Conservation (phyloP, 257 asterid species). For the Lithospermum erythrorhizon region DNA sequence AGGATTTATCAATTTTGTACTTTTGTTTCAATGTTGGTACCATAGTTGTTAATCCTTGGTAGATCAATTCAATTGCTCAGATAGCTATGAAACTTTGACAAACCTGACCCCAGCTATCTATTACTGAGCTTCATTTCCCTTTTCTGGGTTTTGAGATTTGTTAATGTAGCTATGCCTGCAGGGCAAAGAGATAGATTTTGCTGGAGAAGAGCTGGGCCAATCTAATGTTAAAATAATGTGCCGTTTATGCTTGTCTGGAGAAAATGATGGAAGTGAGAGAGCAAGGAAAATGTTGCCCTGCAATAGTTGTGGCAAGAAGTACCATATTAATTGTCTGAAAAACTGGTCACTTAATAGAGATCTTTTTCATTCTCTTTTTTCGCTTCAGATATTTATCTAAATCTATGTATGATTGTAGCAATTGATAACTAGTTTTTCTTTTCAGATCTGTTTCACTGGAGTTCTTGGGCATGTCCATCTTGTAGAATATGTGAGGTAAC, state of each 20-base stretch:
- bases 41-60: too few species aligned
- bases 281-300: slow-evolving; percentile 86
- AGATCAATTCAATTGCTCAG: not conserved
- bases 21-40: too few species aligned
- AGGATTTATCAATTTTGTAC: slow-evolving; percentile 1
- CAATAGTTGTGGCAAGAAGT: slow-evolving; percentile 78
- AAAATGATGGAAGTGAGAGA: slow-evolving; percentile 78
- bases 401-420: not conserved
- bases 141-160: not conserved
- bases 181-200: slow-evolving; percentile 42
- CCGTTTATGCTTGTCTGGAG: slow-evolving; percentile 82
- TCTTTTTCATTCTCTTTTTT: slow-evolving; percentile 1
- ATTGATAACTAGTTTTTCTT: slow-evolving; percentile 17
- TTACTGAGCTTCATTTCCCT: not conserved
- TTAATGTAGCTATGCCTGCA: slow-evolving; percentile 10
- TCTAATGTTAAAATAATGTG: slow-evolving; percentile 73
- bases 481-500: slow-evolving; percentile 92
- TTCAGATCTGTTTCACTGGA: slow-evolving; percentile 97
- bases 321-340: slow-evolving; percentile 81
- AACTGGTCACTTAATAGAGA: slow-evolving; percentile 91
- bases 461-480: slow-evolving; percentile 95
- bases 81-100: not conserved
- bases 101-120: not conserved
- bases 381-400: not conserved
- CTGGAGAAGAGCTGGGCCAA: slow-evolving; percentile 62